Evolutionary conservation across 345 rosid species (phyloP).

Genomic region (Brassica incana): DNA sequence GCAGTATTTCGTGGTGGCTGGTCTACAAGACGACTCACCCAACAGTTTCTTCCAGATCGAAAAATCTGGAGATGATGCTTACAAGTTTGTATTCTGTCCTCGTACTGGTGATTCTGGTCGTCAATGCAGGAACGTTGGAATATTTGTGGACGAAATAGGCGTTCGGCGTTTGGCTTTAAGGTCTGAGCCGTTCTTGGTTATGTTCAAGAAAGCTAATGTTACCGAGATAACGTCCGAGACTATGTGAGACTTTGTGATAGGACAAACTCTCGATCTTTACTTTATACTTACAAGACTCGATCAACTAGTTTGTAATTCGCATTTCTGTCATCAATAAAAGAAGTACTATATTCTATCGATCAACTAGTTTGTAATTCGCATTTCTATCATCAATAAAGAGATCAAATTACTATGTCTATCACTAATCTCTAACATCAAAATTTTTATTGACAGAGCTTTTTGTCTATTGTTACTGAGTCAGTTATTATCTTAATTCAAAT

Average conservation of each 20-base stretch:
- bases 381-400: too few species aligned
- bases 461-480: too few species aligned
- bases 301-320: too few species aligned
- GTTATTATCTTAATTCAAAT: too few species aligned
- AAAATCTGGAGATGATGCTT: constrained; percentile 37
- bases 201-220: constrained; percentile 52
- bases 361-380: too few species aligned
- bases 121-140: constrained; percentile 51
- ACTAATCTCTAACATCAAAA: too few species aligned
- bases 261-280: too few species aligned
- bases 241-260: constrained; percentile 2
- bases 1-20: constrained; percentile 34
- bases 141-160: constrained; percentile 45
- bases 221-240: constrained; percentile 24
- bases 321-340: too few species aligned
- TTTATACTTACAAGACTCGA: too few species aligned
- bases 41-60: constrained; percentile 64
- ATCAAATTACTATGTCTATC: too few species aligned
- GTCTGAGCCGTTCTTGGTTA: constrained; percentile 51
- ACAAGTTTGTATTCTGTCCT: constrained; percentile 66
- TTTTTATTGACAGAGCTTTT: too few species aligned
- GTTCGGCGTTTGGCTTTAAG: constrained; percentile 53
- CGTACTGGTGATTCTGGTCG: constrained; percentile 21
- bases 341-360: too few species aligned
- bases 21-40: constrained; percentile 39